A percentile compares a stretch with the other conserved stretches of the same genome.
phyloP scores from a whole-genome alignment of 1,284 basidiomycete genomes.

The Ceratobasidium theobromae region DNA sequence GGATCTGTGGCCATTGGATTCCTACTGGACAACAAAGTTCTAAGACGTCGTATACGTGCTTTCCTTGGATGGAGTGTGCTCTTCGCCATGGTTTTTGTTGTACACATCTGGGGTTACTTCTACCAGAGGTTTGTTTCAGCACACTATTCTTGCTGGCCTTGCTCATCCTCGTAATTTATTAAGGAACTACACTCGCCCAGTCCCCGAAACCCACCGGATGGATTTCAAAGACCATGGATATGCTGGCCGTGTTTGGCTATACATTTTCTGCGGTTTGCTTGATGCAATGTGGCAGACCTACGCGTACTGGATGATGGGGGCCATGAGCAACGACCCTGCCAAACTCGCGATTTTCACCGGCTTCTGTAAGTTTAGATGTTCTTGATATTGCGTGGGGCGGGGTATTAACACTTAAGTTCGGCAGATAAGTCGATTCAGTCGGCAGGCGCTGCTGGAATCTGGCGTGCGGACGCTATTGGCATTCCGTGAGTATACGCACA shows the following conservation, averaged over 20 bases:
- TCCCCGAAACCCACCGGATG: constrained; percentile 47
- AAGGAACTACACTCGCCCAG: constrained; percentile 59
- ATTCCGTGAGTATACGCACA: constrained; percentile 45
- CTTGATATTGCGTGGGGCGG: neutral
- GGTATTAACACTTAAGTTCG: neutral
- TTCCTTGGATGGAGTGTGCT: constrained; percentile 63
- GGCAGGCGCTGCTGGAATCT: constrained; percentile 55
- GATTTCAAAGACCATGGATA: constrained; percentile 59
- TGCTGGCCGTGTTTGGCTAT: constrained; percentile 56
- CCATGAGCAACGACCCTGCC: constrained; percentile 60
- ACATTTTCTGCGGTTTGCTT: constrained; percentile 59
- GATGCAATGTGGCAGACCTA: constrained; percentile 64
- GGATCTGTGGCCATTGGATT: constrained; percentile 64
- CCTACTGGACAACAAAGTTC: constrained; percentile 57
- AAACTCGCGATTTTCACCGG: constrained; percentile 60
- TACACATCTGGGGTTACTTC: constrained; percentile 68
- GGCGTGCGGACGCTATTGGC: constrained; percentile 53
- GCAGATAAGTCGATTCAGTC: constrained; percentile 59
- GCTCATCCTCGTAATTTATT: neutral
- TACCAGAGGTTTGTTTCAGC: constrained; percentile 58
- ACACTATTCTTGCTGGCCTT: neutral
- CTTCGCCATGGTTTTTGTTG: constrained; percentile 59
- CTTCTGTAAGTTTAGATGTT: constrained; percentile 47
- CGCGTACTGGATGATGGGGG: constrained; percentile 58
- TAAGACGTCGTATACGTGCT: constrained; percentile 62